phyloP scores from a whole-genome alignment of 1,284 basidiomycete species.

The Xerocomus nothofagi region DNA sequence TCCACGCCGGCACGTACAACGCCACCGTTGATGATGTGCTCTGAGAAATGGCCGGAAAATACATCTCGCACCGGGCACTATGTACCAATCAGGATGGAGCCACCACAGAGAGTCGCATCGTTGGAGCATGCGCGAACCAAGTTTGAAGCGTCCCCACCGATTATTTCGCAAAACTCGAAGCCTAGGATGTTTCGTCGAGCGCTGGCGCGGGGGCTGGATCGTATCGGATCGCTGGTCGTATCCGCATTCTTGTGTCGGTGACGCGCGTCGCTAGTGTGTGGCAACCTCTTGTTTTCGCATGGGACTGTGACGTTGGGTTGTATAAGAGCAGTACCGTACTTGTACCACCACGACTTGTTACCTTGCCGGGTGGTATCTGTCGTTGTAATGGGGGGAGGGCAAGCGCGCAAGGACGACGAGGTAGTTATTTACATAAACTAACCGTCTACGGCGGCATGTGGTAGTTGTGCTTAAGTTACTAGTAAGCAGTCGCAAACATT shows the following conservation, averaged over 20 bases:
- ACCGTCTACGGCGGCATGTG: too few relatives aligned
- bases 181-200: slow-evolving; percentile 26
- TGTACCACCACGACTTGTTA: slow-evolving; percentile 8
- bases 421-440: slow-evolving; percentile 36
- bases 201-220: slow-evolving; percentile 26
- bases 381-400: slow-evolving; percentile 19
- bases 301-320: slow-evolving; percentile 31
- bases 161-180: slow-evolving; percentile 28
- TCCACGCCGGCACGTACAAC: slow-evolving; percentile 36
- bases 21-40: slow-evolving; percentile 35
- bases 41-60: slow-evolving; percentile 33
- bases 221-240: slow-evolving; percentile 32
- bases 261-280: slow-evolving; percentile 14
- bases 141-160: slow-evolving; percentile 22
- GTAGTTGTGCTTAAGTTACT: slow-evolving; percentile 16
- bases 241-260: slow-evolving; percentile 35
- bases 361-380: slow-evolving; percentile 6
- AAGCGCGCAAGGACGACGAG: slow-evolving; percentile 11
- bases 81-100: slow-evolving; percentile 27
- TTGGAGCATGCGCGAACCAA: slow-evolving; percentile 25
- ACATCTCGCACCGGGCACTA: slow-evolving; percentile 26
- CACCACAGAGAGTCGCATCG: slow-evolving; percentile 25
- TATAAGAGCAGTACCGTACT: slow-evolving; percentile 28
- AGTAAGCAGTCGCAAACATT: slow-evolving; percentile 38
- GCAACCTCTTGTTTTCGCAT: slow-evolving; percentile 11